These are phyloP conservation scores for Aspergillus candidus DNA, from an alignment of 2,329 filamentous ascomycete genomes.

Conservation along the genomic window DNA sequence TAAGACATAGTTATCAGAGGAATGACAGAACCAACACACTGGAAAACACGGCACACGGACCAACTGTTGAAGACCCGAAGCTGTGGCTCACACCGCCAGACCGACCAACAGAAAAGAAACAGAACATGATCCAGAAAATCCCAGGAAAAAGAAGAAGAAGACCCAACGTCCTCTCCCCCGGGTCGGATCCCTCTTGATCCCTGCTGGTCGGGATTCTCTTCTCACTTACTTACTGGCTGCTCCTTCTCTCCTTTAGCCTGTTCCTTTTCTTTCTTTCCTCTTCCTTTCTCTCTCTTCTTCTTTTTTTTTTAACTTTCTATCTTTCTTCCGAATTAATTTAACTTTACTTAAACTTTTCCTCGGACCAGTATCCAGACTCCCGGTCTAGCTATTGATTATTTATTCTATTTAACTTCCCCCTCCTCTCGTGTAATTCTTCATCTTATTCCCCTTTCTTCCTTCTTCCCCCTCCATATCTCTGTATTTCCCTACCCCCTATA, in stretches of 20 bases:
- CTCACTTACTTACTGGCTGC: not conserved
- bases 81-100: no score
- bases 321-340: not conserved
- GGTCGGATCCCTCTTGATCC: conserved; percentile 12
- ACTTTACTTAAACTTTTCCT: no score
- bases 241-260: conserved; percentile 2
- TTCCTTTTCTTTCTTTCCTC: conserved; percentile 5
- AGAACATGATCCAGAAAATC: no score
- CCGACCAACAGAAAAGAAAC: no score
- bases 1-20: no score
- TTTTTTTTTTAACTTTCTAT: not conserved
- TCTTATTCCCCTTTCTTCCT: not conserved
- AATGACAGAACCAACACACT: no score
- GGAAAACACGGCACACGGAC: no score
- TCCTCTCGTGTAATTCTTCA: not conserved
- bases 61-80: no score
- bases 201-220: not conserved
- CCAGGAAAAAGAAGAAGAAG: not conserved
- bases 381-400: no score
- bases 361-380: no score
- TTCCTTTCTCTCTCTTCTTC: not conserved
- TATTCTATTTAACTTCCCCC: not conserved
- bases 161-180: conserved; percentile 15
- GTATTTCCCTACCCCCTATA: not conserved
- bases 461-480: conserved; percentile 1